Evolutionary conservation across 2,329 filamentous ascomycete species (phyloP).

Genomic region (Fulvia fulva): DNA sequence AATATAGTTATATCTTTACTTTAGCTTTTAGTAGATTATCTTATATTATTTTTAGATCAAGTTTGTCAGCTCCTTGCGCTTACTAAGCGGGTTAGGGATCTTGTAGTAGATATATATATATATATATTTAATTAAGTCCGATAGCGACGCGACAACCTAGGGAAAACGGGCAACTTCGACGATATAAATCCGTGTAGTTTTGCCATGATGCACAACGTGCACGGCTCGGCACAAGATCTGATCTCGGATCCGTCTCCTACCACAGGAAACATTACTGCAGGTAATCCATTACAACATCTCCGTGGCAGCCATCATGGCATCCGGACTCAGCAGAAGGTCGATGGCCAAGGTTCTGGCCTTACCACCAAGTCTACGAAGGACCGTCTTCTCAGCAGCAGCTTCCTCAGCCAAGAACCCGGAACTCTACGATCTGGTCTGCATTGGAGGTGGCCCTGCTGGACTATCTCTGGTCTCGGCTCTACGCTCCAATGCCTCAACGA

Average conservation of each 20-base stretch:
- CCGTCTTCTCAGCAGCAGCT: conserved; percentile 23
- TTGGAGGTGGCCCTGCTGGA: conserved; percentile 24
- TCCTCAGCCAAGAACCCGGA: conserved; percentile 48
- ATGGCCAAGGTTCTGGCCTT: conserved; percentile 24
- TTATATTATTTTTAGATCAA: too few relatives aligned
- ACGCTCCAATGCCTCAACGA: conserved; percentile 45
- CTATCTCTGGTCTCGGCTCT: conserved; percentile 33
- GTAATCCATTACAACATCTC: neutral
- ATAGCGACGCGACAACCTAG: too few relatives aligned
- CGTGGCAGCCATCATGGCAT: conserved; percentile 9
- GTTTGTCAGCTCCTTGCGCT: too few relatives aligned
- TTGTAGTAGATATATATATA: too few relatives aligned
- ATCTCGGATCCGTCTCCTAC: neutral
- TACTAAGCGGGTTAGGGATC: too few relatives aligned
- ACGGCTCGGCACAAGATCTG: neutral
- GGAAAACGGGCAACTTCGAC: too few relatives aligned
- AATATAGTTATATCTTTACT: too few relatives aligned
- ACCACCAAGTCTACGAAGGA: conserved; percentile 27
- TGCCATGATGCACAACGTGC: neutral
- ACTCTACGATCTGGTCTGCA: conserved; percentile 55
- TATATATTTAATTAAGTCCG: too few relatives aligned
- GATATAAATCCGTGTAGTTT: too few relatives aligned
- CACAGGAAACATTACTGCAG: neutral
- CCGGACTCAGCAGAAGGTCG: conserved; percentile 4
- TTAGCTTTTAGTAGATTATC: too few relatives aligned